Evolutionary conservation across 2,329 filamentous ascomycete genomes (phyloP).

Genomic region (Raffaelea deltoideospora): DNA sequence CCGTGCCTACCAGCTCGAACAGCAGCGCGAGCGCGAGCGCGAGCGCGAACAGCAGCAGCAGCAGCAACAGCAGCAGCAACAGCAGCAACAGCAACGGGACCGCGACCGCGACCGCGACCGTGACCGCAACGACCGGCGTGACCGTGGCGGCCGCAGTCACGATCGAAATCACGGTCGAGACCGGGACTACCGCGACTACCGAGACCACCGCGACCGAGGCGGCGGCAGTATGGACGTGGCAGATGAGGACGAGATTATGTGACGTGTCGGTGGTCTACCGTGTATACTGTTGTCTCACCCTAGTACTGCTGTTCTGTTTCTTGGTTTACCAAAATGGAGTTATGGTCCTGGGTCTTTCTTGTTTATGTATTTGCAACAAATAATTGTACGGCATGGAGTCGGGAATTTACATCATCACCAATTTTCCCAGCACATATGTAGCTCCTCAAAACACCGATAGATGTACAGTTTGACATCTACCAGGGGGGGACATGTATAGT

Average conservation of each 20-base stretch:
- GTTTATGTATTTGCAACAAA: constrained; percentile 1
- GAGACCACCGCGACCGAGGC: no score
- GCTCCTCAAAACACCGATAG: no score
- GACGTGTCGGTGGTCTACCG: no score
- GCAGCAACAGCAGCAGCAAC: constrained; percentile 6
- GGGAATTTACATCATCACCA: no score
- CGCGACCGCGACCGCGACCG: constrained; percentile 1
- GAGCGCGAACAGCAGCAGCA: constrained; percentile 39
- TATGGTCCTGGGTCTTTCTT: not conserved
- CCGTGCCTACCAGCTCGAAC: constrained; percentile 50
- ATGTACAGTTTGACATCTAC: no score
- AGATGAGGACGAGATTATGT: constrained; percentile 22
- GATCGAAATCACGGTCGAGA: not conserved
- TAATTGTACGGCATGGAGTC: no score
- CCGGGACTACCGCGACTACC: constrained; percentile 44
- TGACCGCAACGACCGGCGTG: constrained; percentile 1
- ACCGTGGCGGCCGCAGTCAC: not conserved
- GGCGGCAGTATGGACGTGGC: no score
- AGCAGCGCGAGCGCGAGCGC: constrained; percentile 17
- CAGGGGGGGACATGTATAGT: no score
- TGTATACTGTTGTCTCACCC: no score
- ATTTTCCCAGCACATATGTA: no score
- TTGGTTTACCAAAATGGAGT: no score
- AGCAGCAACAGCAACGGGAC: not conserved
- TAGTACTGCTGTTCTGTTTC: no score